These are phyloP conservation scores for Colletotrichum acutatum DNA, from an alignment of 2,329 filamentous ascomycete species.

Conservation along the genomic window DNA sequence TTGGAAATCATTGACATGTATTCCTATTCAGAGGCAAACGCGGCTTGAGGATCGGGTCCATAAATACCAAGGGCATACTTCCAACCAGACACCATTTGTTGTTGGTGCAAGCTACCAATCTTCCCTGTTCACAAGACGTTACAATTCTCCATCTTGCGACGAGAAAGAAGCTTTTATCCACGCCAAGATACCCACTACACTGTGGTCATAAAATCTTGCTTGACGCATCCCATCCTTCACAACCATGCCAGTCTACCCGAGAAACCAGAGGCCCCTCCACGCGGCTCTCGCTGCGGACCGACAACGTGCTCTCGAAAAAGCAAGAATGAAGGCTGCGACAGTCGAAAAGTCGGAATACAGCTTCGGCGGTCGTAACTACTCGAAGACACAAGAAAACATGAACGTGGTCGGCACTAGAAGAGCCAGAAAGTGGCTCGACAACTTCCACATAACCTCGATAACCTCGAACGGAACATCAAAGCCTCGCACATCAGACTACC, in stretches of 20 bases:
- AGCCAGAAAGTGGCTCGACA: neutral
- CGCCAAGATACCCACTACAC: neutral
- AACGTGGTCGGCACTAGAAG: neutral
- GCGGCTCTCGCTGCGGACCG: neutral
- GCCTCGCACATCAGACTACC: neutral
- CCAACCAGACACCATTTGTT: too few species aligned
- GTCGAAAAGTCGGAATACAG: neutral
- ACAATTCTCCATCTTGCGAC: neutral
- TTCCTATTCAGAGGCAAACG: neutral
- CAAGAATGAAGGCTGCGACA: neutral
- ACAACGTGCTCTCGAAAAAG: neutral
- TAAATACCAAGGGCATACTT: neutral
- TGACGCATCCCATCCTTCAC: neutral
- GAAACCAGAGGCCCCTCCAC: neutral
- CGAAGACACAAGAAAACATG: neutral
- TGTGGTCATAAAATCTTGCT: neutral
- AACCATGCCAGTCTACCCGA: neutral
- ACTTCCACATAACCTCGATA: neutral
- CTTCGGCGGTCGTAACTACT: neutral
- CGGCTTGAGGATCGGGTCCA: neutral
- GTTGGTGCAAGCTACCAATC: neutral
- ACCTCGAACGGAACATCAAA: neutral
- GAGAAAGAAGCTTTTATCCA: neutral
- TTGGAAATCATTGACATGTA: neutral
- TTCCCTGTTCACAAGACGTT: neutral